phyloP scores from a whole-genome alignment of 164 flowering plant genomes.

The Houttuynia cordata region DNA sequence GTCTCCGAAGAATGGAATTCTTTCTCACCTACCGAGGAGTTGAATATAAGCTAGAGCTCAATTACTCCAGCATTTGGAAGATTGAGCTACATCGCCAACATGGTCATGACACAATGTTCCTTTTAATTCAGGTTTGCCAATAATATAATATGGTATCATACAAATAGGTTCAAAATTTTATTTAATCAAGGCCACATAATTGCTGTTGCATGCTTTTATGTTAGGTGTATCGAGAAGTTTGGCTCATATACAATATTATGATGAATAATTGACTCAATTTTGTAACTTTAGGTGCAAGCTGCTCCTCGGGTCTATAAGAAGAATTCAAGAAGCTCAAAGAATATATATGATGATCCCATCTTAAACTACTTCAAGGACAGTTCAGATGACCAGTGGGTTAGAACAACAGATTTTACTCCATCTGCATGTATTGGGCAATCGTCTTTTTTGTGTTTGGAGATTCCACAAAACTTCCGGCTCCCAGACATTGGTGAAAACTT shows the following conservation, averaged over 20 bases:
- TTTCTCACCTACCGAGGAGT: constrained; percentile 3
- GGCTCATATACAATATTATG: neutral
- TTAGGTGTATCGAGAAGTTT: neutral
- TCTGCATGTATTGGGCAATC: constrained; percentile 59
- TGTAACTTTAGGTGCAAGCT: constrained; percentile 32
- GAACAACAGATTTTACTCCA: constrained; percentile 64
- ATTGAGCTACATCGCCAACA: constrained; percentile 37
- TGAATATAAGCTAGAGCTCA: constrained; percentile 28
- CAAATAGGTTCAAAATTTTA: neutral
- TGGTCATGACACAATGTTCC: constrained; percentile 23
- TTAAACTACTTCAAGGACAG: constrained; percentile 33
- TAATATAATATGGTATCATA: neutral
- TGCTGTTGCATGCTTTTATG: neutral
- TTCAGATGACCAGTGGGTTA: constrained; percentile 54
- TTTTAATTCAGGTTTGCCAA: constrained; percentile 64
- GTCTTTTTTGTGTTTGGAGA: constrained; percentile 58
- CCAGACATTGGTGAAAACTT: constrained; percentile 42
- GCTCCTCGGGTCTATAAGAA: constrained; percentile 62
- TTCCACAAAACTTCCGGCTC: constrained; percentile 26
- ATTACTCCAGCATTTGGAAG: constrained; percentile 53
- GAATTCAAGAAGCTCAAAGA: constrained; percentile 7
- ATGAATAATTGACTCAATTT: neutral
- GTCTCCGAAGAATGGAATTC: constrained; percentile 12
- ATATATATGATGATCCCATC: constrained; percentile 12
- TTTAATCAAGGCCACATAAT: neutral